A percentile compares a stretch with the other conserved stretches of the same genome.
phyloP scores from a whole-genome alignment of 495 filamentous ascomycete genomes.

The Trichoderma gamsii region DNA sequence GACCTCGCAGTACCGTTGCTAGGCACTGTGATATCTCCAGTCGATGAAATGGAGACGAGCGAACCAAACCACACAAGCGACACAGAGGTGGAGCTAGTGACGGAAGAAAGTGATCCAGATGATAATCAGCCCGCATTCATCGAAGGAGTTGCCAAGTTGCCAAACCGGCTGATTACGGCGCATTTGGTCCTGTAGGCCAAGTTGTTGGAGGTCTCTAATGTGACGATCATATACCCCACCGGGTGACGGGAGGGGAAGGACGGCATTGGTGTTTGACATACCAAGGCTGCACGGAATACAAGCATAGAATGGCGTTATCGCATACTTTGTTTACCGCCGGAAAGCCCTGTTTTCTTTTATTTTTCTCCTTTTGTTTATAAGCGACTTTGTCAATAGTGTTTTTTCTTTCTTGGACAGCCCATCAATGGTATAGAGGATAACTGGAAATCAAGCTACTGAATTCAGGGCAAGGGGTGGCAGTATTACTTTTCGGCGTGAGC shows the following conservation, averaged over 20 bases:
- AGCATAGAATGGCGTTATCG: slow-evolving; percentile 11
- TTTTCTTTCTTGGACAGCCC: not conserved
- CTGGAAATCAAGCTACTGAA: not conserved
- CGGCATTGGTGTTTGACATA: not conserved
- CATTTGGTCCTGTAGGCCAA: not conserved
- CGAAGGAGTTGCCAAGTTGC: not conserved
- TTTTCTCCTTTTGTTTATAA: not conserved
- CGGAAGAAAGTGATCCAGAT: slow-evolving; percentile 1
- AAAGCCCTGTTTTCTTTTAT: not conserved
- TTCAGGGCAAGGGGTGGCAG: not conserved
- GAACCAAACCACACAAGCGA: slow-evolving; percentile 10
- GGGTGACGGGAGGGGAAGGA: not conserved
- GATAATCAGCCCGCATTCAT: not conserved
- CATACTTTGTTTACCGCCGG: not conserved
- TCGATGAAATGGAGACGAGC: not conserved
- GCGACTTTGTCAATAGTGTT: not conserved
- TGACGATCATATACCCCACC: not conserved
- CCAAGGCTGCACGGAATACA: not conserved
- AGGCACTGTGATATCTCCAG: not conserved
- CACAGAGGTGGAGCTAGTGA: not conserved
- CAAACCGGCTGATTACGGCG: not conserved
- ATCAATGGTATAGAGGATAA: not conserved
- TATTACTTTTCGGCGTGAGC: not conserved
- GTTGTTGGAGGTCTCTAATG: not conserved
- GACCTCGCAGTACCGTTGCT: not conserved